Base-by-base conservation (phyloP, 345 rosid species). In the Clarkia xantiana region DNA sequence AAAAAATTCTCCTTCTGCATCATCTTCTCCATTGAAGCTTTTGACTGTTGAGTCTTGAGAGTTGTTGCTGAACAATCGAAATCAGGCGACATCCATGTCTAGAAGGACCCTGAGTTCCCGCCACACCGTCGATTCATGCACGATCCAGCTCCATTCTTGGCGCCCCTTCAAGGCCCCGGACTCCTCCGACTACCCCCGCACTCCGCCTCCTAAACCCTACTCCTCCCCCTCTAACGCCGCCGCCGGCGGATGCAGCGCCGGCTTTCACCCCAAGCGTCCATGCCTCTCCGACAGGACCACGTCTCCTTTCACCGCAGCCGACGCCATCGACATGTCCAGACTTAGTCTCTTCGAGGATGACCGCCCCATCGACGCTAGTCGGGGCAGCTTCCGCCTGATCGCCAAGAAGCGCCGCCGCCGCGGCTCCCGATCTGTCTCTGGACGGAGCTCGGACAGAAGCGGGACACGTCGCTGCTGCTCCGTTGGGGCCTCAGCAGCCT, bases 261-360 rank as follows among this genome's bases (percentile, higher is more conserved):
- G 55, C 17, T 53, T 62, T 40, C 65, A 59, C 59, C 47, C 75
- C 58, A 91, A 91, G 66, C 93, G 93, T 12, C 98, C 94, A 40
- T 91, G 98, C 61, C 90, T 84, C 73, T 76, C 96, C 71, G 86
- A 86, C 63, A 89, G 98, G 45, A 62, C 90, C 51, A 91, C 98
- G n/a, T 74, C 97, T 9, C 74, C 83, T 64, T 58, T 89, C 56
- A 60, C 71, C 50, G 89, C 71, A 50, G 89, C 70, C 54, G 62
- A 56, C 19, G 66, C 82, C 42, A 52, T 91, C 62, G 86, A 82
- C 67, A 43, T 79, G 57, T 79, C 96, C 47, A 77, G 70, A 53
- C 89, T 91, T 56, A 76, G 76, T 29, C 81, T 91, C 59, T 47
- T 78, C 42, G 90, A 86, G 52, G 90, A 86, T 51, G 88, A 85